phyloP scores from a whole-genome alignment of 148 eudicot genomes.

The Limonium bicolor region DNA sequence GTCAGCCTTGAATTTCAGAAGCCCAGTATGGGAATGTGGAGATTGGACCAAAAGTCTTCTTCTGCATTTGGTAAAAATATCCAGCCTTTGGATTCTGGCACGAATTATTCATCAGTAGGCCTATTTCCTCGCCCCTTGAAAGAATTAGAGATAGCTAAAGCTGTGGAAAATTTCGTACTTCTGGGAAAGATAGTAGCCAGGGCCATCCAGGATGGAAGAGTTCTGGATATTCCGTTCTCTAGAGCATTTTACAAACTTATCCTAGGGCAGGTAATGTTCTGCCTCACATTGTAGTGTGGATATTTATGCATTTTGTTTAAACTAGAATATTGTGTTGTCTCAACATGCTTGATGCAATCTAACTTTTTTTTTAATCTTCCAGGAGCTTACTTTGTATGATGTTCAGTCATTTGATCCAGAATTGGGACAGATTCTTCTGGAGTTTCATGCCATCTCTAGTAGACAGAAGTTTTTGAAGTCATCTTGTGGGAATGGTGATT shows the following conservation, averaged over 20 bases:
- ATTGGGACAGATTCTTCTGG: slow-evolving; percentile 54
- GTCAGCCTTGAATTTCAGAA: slow-evolving; percentile 80
- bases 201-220: slow-evolving; percentile 91
- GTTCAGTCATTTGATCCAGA: slow-evolving; percentile 79
- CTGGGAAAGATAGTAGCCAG: slow-evolving; percentile 73
- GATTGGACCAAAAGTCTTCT: slow-evolving; percentile 44
- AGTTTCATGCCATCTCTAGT: slow-evolving; percentile 69
- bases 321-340: too few species aligned
- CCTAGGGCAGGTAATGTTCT: slow-evolving; percentile 60
- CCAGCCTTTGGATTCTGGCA: slow-evolving; percentile 18
- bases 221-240: slow-evolving; percentile 86
- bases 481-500: slow-evolving; percentile 10
- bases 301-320: neutral
- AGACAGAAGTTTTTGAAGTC: slow-evolving; percentile 31
- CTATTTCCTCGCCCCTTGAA: slow-evolving; percentile 94
- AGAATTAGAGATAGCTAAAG: slow-evolving; percentile 42
- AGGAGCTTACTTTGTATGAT: slow-evolving; percentile 82
- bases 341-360: neutral
- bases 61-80: slow-evolving; percentile 10
- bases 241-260: slow-evolving; percentile 77
- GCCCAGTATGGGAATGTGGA: slow-evolving; percentile 76
- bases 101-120: slow-evolving; percentile 28
- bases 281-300: neutral
- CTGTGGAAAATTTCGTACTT: slow-evolving; percentile 48
- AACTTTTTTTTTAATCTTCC: slow-evolving; percentile 4